Evolutionary conservation across 345 rosid genomes (phyloP).

Genomic region (Turnera subulata): DNA sequence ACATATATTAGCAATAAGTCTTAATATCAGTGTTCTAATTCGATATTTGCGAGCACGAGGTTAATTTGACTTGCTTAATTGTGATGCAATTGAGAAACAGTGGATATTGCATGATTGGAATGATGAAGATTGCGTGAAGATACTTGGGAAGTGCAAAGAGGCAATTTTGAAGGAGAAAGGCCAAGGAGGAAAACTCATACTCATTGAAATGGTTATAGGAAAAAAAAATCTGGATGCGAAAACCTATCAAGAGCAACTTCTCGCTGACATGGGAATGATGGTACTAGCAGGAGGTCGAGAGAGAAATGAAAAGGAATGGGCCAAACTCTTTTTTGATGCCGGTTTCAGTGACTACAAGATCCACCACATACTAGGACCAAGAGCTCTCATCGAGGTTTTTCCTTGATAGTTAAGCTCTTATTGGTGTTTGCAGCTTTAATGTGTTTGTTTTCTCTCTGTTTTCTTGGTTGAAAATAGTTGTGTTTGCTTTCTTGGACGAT

Average conservation of each 20-base stretch:
- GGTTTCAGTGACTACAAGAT: constrained; percentile 17
- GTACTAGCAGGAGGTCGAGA: neutral
- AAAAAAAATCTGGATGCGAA: neutral
- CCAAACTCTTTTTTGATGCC: constrained; percentile 13
- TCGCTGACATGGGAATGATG: neutral
- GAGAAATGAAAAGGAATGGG: constrained; percentile 3
- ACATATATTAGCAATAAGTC: neutral
- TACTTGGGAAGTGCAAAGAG: constrained; percentile 11
- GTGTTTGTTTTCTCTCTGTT: too few species aligned
- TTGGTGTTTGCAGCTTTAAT: too few species aligned
- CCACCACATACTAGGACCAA: neutral
- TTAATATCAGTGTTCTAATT: too few species aligned
- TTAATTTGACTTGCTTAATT: neutral
- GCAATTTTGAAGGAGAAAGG: neutral
- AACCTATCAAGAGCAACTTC: neutral
- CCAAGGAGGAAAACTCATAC: constrained; percentile 10
- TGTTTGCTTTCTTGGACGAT: too few species aligned
- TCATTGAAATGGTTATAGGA: constrained; percentile 8
- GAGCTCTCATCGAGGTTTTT: constrained; percentile 27
- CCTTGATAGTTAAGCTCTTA: constrained; percentile 9
- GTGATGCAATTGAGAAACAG: neutral
- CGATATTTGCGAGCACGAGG: too few species aligned
- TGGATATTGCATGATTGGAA: constrained; percentile 1
- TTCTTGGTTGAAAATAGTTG: too few species aligned
- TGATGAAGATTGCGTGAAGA: constrained; percentile 4